These are phyloP conservation scores for Acacia pycnantha DNA, from an alignment of 331 rosid species.

Conservation along the genomic window DNA sequence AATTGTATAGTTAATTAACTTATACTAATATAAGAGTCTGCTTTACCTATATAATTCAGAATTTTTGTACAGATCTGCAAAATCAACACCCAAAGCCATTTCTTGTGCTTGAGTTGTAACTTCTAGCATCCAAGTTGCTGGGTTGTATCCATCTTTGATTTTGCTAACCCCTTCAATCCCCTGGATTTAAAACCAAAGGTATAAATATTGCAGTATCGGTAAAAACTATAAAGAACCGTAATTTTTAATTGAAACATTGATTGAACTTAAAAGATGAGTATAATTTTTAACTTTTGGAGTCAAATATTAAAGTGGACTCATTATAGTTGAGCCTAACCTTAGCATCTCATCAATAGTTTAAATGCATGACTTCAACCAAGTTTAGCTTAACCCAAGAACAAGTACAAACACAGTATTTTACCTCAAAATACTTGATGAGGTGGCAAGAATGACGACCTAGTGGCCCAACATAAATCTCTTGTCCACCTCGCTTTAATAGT, in stretches of 20 bases:
- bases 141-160: constrained; percentile 39
- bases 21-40: background rate
- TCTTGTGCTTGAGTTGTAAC: constrained; percentile 32
- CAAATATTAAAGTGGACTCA: background rate
- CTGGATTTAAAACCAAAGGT: constrained; percentile 21
- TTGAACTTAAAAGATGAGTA: background rate
- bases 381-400: background rate
- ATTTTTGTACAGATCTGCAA: constrained; percentile 37
- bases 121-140: constrained; percentile 44
- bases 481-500: constrained; percentile 38
- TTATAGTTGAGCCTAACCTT: background rate
- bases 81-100: constrained; percentile 34
- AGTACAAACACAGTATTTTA: background rate
- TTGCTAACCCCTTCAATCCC: constrained; percentile 32
- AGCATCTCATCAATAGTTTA: background rate
- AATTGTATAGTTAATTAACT: background rate
- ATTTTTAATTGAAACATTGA: background rate
- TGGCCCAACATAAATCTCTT: constrained; percentile 40
- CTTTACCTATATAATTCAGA: constrained; percentile 32
- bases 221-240: background rate
- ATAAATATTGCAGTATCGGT: background rate
- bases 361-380: background rate
- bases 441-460: constrained; percentile 31
- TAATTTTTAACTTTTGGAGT: background rate
- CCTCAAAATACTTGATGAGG: constrained; percentile 43